Base-by-base conservation (phyloP, 352 stramenopile genomes). In the Globisporangium orthogonon region DNA sequence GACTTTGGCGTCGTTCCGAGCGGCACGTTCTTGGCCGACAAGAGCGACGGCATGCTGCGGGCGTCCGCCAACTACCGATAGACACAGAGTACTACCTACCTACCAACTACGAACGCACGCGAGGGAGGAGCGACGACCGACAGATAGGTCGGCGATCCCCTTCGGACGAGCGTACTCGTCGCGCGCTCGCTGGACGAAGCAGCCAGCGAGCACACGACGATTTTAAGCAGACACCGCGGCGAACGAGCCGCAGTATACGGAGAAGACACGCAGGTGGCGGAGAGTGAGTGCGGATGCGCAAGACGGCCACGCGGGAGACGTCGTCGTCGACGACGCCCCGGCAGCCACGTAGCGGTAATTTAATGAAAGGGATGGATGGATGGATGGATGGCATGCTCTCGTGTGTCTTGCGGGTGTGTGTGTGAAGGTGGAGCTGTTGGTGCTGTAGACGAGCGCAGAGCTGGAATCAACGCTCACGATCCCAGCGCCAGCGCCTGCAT, bases 1-100 rank as follows among this genome's bases (percentile, higher is more conserved):
- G 82, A 91, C 56, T 64, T 89, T 49, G 48, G 55, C 29, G 73
- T 83, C 23, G 68, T 87, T 63, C 76, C 78, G 51, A 85, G 73
- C 39, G 76, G 74, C 53, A 86, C 80, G 17, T 82, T 87, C 49
- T 58, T 90, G 23, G 78, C 76, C 28, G 74, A 72, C 53, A 76
- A 75, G 65, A 69, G 71, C 60, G 71, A 76, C 40, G 75, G 75
- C 4, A 60, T 68, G 30, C 58, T 87, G 64, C 76, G 78, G 3
- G 75, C 79, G 54, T 91, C 78, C 35, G 77, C 66, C 43, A 81
- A 71, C 52, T 69, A 52, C 46, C 47, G 54, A 47, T 64, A 67
- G 52, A 58, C 43, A 65, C 47, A 47, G n/a, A 45, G 15, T 43
- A 29, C 6, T 23, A 23, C 23, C 23, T 23, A 23, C 1, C 23